Base-by-base conservation (phyloP, 768 basidiomycete species). In the Clavaria fumosa region DNA sequence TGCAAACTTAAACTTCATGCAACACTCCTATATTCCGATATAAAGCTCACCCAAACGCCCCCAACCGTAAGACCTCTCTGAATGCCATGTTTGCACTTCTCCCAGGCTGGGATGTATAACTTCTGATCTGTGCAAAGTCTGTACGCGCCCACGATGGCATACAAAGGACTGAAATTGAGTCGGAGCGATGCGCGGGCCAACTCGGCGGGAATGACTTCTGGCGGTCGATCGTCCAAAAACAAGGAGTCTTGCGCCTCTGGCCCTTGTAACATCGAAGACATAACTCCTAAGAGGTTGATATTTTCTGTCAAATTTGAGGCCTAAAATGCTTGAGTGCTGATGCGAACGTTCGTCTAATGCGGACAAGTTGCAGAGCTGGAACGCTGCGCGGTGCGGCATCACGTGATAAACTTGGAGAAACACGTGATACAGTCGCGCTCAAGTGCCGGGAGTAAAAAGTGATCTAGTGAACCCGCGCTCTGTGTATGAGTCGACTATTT, bases 121-220 rank as follows among this genome's bases (percentile, higher is more conserved):
- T 57, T 57, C 26, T 68, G 62, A 53, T 91, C 88, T 0, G 80
- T 85, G 48, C 74, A 66, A 4, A 95, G 61, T 20, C 89, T 63
- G 55, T 91, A 93, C 12, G 76, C 69, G 0, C 89, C 89, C 0
- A 95, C 86, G 3, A 85, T 55, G 32, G 78, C 74, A 53, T 95
- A 95, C 2, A 78, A 76, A 0, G 89, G 83, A 0, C 85, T 75
- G 45, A 88, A 79, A 30, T 74, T 61, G 37, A 93, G 67, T 20
- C 83, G 68, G 7, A 66, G 53, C 1, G 63, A 62, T 0, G 78
- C 72, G n/a, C 69, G 60, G 19, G 58, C 54, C 7, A 82, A 64
- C 17, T 57, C 43, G 2, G 52, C 47, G 0, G 76, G 76, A 3
- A 72, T 51, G 31, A 67, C 44, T 12, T 56, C 45, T 10, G 41